Evolutionary conservation across 225 moss, liverwort and hornwort genomes (phyloP), one percentile per base, ranked within the genome.

Genomic region (Sphagnum tenellum): DNA sequence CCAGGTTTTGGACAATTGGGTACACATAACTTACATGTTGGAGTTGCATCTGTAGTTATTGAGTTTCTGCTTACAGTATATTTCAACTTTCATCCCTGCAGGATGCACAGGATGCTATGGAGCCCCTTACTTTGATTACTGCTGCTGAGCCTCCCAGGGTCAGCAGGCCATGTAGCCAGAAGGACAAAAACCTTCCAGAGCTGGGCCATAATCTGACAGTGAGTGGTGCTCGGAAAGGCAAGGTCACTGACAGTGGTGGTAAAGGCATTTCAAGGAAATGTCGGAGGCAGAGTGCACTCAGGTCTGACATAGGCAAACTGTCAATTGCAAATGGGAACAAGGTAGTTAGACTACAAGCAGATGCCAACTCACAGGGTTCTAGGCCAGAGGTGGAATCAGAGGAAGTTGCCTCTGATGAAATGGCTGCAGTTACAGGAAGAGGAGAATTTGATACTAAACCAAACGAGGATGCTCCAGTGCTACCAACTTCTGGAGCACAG

Each of bases 91-190:
- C 11, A 4, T 58, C 13, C 44, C 49, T 75, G 49, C 63, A 84
- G 83, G 66, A 73, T 49, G 80, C 44, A 48, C 75, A 75, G 61
- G 80, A 76, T 55, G 66, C 48, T 45, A 14, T 69, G 60, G 73
- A 78, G 65, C 61, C 57, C 57, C 57, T 49, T 73, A 47, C 54
- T 65, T 68, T 59, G 62, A 61, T 65, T 63, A 68, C 58, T 45
- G 68, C 74, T 59, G 9, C 52, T 29, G 73, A 68, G 63, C 68
- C 69, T 13, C 29, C 64, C 50, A 47, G 53, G 46, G 48, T 55
- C 56, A 64, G 68, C 59, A 69, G 45, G 44, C 48, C 64, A 49
- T 4, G 12, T 53, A 54, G 3, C 47, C 14, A 44, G 61, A 48
- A 66, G 29, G 46, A 48, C 47, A 62, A 51, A 9, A 53, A 51